Evolutionary conservation across 2,329 filamentous ascomycete species (phyloP).

Genomic region (Sarocladium oryzae): DNA sequence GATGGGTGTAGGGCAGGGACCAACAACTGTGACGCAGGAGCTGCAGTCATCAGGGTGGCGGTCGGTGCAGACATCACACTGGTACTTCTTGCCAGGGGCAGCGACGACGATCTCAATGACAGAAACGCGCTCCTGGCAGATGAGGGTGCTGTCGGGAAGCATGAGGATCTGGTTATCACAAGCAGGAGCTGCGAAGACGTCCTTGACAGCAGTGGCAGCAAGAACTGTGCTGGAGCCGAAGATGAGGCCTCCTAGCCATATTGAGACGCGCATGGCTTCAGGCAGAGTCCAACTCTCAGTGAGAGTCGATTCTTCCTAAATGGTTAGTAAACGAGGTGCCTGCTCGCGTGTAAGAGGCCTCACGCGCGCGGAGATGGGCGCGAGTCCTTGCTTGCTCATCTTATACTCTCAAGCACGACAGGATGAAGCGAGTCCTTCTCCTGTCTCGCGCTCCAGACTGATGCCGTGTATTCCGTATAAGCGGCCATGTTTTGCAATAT

Average conservation of each 20-base stretch:
- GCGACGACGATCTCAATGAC: not conserved
- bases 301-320: not conserved
- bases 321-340: too few relatives aligned
- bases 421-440: too few relatives aligned
- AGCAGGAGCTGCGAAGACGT: not conserved
- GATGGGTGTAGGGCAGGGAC: not conserved
- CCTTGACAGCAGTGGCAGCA: not conserved
- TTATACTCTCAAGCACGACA: too few relatives aligned
- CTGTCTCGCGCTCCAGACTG: too few relatives aligned
- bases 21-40: not conserved
- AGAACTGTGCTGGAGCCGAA: not conserved
- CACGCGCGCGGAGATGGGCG: too few relatives aligned
- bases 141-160: not conserved
- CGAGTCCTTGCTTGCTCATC: too few relatives aligned
- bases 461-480: too few relatives aligned
- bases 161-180: not conserved
- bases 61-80: not conserved
- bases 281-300: too few relatives aligned
- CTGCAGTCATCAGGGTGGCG: not conserved
- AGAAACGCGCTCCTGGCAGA: not conserved
- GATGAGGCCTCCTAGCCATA: not conserved
- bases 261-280: not conserved
- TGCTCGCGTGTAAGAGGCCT: too few relatives aligned
- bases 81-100: not conserved
- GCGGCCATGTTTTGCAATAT: too few relatives aligned